Base-by-base conservation (phyloP, 768 basidiomycete species). In the Dentipellis sp. region DNA sequence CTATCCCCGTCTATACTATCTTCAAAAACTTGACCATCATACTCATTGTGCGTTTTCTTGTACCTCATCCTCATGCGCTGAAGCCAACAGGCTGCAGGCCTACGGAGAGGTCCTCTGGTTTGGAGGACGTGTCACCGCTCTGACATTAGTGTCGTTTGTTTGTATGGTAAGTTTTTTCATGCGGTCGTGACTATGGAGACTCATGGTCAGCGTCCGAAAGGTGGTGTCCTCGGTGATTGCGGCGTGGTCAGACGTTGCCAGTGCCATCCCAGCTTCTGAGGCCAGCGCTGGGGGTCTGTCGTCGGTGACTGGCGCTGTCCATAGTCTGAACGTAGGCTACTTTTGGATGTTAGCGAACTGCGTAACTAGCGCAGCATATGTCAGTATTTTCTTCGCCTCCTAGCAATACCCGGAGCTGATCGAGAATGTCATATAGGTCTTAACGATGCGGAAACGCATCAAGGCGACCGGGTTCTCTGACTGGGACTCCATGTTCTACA, bases 1-100 rank as follows among this genome's bases (percentile, higher is more conserved):
- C 84, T 61, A 98, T 99, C 71, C 97, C 97, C 0, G 85, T 97
- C 23, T 99, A 97, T 72, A 98, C 97, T 0, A 98, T 99, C 60
- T 98, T 98, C 81, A 99, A 99, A 72, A 99, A 99, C 68, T 67
- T 98, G 65, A 97, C 97, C n/a, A 99, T 98, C 65, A 98, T 99
- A 62, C 79, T 99, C 29, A 98, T 98, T 66, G 94, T 92, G 60
- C 62, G 87, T 76, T 34, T 11, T 22, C 60, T 49, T 52, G 0
- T 46, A 12, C 56, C 37, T 48, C 23, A 17, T 55, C 45, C 12
- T 50, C 53, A 21, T 23, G 14, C 47, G 57, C 7, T 9, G 9
- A 21, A 36, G 53, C 39, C 17, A 57, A 17, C 10, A 29, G 17
- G 10, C 36, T 10, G 55, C 55, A 94, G 92, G 94, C 97, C 8